A percentile compares a stretch with the other conserved stretches of the same genome.
Evolutionary conservation across 768 basidiomycete species (phyloP).

Genomic region (Chlorophyllum brunneum): DNA sequence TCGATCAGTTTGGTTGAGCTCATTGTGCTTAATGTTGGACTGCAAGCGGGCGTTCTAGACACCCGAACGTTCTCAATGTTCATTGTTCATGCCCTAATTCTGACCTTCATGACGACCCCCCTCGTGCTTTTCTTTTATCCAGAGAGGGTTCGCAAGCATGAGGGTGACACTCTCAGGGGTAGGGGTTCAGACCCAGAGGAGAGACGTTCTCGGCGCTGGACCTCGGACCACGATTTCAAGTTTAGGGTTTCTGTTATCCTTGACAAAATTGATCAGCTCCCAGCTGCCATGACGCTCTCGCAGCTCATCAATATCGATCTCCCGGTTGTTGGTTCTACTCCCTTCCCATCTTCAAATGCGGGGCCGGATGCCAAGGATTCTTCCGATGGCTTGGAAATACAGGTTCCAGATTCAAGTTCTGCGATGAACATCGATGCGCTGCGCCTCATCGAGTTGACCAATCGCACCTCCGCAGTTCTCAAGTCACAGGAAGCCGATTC

Average conservation of each 20-base stretch:
- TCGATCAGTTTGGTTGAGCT: constrained; percentile 67
- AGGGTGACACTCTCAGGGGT: not conserved
- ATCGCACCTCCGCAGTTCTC: constrained; percentile 84
- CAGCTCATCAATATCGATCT: constrained; percentile 57
- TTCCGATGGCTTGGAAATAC: not conserved
- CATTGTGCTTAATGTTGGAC: constrained; percentile 88
- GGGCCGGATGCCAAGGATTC: constrained; percentile 18
- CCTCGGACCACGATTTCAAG: constrained; percentile 39
- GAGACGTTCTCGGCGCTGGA: constrained; percentile 12
- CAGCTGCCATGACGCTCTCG: constrained; percentile 77
- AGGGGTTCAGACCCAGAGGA: not conserved
- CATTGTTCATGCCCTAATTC: constrained; percentile 70
- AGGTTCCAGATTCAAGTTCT: constrained; percentile 3
- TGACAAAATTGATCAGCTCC: constrained; percentile 77
- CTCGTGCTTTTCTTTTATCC: constrained; percentile 80
- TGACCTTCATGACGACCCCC: constrained; percentile 85
- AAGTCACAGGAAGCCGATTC: constrained; percentile 73
- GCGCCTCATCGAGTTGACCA: constrained; percentile 86
- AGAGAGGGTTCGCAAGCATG: constrained; percentile 40
- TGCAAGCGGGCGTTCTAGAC: constrained; percentile 61
- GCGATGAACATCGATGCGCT: constrained; percentile 64
- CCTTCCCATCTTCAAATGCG: constrained; percentile 21
- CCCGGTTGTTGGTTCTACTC: not conserved
- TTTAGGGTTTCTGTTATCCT: constrained; percentile 70
- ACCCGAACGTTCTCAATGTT: constrained; percentile 84